Evolutionary conservation across 179 eudicot genomes (phyloP).

Genomic region (Amaranthus tricolor): DNA sequence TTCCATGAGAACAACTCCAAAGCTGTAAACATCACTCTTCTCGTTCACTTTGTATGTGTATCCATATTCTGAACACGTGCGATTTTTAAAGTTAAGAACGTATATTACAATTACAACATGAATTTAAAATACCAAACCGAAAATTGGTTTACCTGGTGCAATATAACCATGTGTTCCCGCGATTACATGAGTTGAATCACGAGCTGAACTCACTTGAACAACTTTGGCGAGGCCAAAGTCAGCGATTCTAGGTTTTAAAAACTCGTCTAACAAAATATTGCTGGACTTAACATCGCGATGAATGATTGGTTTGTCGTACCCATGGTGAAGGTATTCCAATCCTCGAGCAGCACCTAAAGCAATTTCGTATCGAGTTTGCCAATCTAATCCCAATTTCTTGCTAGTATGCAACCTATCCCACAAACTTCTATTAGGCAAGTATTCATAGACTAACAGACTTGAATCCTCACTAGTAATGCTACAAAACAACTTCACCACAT

Average conservation of each 20-base stretch:
- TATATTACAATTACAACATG: not conserved
- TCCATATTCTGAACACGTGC: conserved; percentile 62
- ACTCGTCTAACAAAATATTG: conserved; percentile 81
- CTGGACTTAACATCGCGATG: conserved; percentile 95
- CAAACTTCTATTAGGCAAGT: conserved; percentile 82
- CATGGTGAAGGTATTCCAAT: conserved; percentile 83
- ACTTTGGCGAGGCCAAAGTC: conserved; percentile 96
- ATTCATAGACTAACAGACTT: conserved; percentile 86
- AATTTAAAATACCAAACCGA: not conserved
- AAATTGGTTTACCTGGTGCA: conserved; percentile 68
- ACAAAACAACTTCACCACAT: conserved; percentile 84
- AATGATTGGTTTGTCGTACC: conserved; percentile 74
- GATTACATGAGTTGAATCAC: conserved; percentile 62
- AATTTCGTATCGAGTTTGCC: conserved; percentile 75
- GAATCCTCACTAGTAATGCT: conserved; percentile 90
- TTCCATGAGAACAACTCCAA: conserved; percentile 92
- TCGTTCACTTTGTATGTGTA: conserved; percentile 80
- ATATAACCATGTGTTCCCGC: conserved; percentile 92
- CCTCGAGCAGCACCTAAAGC: conserved; percentile 88
- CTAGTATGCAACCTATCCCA: conserved; percentile 69
- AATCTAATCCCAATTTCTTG: conserved; percentile 54
- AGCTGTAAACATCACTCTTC: conserved; percentile 91
- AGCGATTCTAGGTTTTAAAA: conserved; percentile 79
- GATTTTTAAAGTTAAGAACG: not conserved
- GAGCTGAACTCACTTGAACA: conserved; percentile 38